Evolutionary conservation across 164 flowering plant species (phyloP).

Genomic region (Dillenia suffruticosa): DNA sequence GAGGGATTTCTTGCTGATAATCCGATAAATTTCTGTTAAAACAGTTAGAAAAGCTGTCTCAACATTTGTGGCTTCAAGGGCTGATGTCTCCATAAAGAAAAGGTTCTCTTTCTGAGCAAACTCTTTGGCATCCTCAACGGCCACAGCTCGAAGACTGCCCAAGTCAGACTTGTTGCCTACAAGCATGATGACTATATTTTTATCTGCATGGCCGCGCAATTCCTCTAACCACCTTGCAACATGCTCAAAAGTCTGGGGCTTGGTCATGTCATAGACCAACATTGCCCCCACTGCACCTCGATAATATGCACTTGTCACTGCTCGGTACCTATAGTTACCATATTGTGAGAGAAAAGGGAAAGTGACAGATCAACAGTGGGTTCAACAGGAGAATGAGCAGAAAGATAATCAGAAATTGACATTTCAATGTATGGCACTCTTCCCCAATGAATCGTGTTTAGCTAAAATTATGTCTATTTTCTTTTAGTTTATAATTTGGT

Average conservation of each 20-base stretch:
- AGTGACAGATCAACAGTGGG: not conserved
- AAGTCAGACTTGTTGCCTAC: slow-evolving; percentile 44
- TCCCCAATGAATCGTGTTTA: too few species aligned
- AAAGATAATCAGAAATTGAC: not conserved
- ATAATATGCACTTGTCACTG: slow-evolving; percentile 49
- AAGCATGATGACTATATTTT: slow-evolving; percentile 44
- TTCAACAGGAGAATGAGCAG: not conserved
- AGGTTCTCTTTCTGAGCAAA: slow-evolving; percentile 40
- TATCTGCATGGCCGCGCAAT: slow-evolving; percentile 41
- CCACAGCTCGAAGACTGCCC: slow-evolving; percentile 30
- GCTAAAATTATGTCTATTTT: too few species aligned
- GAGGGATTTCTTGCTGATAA: slow-evolving; percentile 34
- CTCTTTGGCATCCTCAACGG: slow-evolving; percentile 48
- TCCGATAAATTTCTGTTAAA: slow-evolving; percentile 40
- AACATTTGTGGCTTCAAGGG: slow-evolving; percentile 43
- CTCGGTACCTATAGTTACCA: slow-evolving; percentile 31
- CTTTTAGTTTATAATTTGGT: too few species aligned
- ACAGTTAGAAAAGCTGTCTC: slow-evolving; percentile 35
- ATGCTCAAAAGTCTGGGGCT: slow-evolving; percentile 45
- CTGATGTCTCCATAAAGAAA: slow-evolving; percentile 50
- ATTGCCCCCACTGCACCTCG: slow-evolving; percentile 53
- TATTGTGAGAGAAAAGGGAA: not conserved
- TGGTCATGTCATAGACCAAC: slow-evolving; percentile 46
- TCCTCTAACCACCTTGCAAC: slow-evolving; percentile 46
- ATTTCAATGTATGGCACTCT: not conserved